Percentiles rank a stretch among this genome's conserved stretches.
phyloP scores from a whole-genome alignment of 2,329 filamentous ascomycete species.

The Zasmidium citrigriseum region DNA sequence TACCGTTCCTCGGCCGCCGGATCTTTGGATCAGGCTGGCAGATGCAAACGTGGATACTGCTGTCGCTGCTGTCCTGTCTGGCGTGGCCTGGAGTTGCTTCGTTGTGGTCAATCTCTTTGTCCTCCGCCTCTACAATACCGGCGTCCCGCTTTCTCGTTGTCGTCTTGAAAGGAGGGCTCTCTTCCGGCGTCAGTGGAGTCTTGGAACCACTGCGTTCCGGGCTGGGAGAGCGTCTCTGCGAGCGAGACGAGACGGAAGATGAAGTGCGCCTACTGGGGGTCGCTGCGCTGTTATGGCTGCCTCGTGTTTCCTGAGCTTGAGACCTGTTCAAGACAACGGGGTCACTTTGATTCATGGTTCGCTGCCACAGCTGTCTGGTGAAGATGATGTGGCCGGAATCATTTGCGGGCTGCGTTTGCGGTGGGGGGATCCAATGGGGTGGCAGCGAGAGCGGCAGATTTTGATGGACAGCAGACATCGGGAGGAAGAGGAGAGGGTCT shows the following conservation, averaged over 20 bases:
- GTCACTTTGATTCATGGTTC: constrained; percentile 35
- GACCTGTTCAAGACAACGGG: constrained; percentile 34
- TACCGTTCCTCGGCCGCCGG: constrained; percentile 70
- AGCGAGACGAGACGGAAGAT: constrained; percentile 32
- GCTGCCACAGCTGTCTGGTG: constrained; percentile 40
- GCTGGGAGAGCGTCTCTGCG: constrained; percentile 32
- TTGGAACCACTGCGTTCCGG: constrained; percentile 28
- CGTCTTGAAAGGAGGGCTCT: constrained; percentile 34
- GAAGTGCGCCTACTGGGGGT: constrained; percentile 29
- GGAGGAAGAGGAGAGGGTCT: constrained; percentile 31
- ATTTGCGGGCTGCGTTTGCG: constrained; percentile 30
- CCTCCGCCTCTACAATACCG: constrained; percentile 33
- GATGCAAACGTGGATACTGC: constrained; percentile 60
- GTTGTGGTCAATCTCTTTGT: constrained; percentile 29
- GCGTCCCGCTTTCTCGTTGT: constrained; percentile 36
- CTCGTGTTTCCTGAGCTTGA: constrained; percentile 29
- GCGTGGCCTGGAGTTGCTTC: constrained; percentile 30
- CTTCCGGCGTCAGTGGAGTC: constrained; percentile 39
- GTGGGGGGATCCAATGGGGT: constrained; percentile 14
- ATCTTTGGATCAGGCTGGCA: constrained; percentile 73
- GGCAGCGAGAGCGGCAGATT: constrained; percentile 22
- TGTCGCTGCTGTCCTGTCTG: constrained; percentile 40
- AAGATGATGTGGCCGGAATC: constrained; percentile 35
- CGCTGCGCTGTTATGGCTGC: constrained; percentile 23
- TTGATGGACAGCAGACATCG: constrained; percentile 33